These are phyloP conservation scores for Hymenotorrendiella dingleyae DNA, from an alignment of 2,329 filamentous ascomycete genomes.

Conservation along the genomic window DNA sequence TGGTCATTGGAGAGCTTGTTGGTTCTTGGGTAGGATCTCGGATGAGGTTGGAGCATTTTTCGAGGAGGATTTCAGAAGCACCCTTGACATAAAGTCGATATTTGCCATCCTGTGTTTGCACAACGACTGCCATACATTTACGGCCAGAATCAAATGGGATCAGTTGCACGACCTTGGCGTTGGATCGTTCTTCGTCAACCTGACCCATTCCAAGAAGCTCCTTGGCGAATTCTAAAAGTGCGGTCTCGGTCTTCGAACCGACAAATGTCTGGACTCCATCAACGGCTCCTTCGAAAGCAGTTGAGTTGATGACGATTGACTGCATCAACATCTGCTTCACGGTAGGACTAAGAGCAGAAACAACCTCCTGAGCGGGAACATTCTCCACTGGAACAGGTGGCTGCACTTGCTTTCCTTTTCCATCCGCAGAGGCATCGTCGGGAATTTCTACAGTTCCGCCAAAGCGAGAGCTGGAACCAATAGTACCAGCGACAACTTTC, in stretches of 20 bases:
- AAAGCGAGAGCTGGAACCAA: conserved; percentile 55
- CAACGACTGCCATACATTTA: conserved; percentile 64
- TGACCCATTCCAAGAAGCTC: conserved; percentile 60
- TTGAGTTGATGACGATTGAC: conserved; percentile 63
- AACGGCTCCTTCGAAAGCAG: conserved; percentile 61
- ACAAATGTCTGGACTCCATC: conserved; percentile 56
- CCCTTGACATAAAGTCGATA: conserved; percentile 47
- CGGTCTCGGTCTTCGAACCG: conserved; percentile 74
- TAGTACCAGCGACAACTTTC: conserved; percentile 67
- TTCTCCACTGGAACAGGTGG: conserved; percentile 17
- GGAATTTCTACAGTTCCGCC: conserved; percentile 32
- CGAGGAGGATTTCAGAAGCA: conserved; percentile 45
- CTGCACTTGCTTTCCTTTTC: conserved; percentile 23
- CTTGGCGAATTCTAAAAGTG: conserved; percentile 62
- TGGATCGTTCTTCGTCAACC: conserved; percentile 55
- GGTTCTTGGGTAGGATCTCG: conserved; percentile 53
- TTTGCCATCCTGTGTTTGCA: conserved; percentile 41
- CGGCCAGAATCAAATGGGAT: conserved; percentile 37
- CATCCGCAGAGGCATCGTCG: conserved; percentile 11
- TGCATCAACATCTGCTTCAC: conserved; percentile 45
- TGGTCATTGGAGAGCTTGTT: conserved; percentile 44
- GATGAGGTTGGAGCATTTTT: conserved; percentile 44
- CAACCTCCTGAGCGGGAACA: conserved; percentile 27
- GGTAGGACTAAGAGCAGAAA: conserved; percentile 21
- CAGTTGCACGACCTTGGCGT: conserved; percentile 51